Evolutionary conservation across 1,139 yeast genomes (phyloP).

Genomic region (Protomyces macrosporus): DNA sequence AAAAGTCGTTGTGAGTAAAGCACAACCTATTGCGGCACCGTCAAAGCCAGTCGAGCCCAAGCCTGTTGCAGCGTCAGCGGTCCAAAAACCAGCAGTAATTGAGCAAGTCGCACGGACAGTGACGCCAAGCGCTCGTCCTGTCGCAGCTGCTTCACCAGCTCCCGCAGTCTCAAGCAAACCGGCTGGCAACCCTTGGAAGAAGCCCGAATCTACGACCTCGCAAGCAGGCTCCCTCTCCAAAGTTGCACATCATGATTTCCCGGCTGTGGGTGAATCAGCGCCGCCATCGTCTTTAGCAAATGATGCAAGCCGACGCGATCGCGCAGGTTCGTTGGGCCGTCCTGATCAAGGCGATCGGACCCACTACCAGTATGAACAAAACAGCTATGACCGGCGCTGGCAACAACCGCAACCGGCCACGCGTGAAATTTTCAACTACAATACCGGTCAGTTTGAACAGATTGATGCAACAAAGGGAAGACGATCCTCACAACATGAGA

Average conservation of each 20-base stretch:
- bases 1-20: slow-evolving; percentile 31
- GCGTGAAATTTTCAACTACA: slow-evolving; percentile 23
- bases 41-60: not conserved
- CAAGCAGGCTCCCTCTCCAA: not conserved
- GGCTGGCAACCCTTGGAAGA: slow-evolving; percentile 15
- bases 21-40: not conserved
- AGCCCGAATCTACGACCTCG: not conserved
- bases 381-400: slow-evolving; percentile 25
- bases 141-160: not conserved
- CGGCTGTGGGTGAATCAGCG: not conserved
- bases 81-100: not conserved
- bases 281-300: not conserved
- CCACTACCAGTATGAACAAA: slow-evolving; percentile 21
- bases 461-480: slow-evolving; percentile 17
- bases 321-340: not conserved
- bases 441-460: slow-evolving; percentile 26
- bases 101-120: not conserved
- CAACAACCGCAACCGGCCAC: slow-evolving; percentile 15
- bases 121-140: not conserved
- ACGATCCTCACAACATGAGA: slow-evolving; percentile 5
- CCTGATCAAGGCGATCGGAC: not conserved
- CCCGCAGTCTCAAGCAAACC: not conserved
- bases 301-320: not conserved
- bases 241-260: not conserved
- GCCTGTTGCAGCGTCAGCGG: not conserved